Evolutionary conservation across 73 alveolate genomes (phyloP).

Genomic region (Blepharisma japonicum): DNA sequence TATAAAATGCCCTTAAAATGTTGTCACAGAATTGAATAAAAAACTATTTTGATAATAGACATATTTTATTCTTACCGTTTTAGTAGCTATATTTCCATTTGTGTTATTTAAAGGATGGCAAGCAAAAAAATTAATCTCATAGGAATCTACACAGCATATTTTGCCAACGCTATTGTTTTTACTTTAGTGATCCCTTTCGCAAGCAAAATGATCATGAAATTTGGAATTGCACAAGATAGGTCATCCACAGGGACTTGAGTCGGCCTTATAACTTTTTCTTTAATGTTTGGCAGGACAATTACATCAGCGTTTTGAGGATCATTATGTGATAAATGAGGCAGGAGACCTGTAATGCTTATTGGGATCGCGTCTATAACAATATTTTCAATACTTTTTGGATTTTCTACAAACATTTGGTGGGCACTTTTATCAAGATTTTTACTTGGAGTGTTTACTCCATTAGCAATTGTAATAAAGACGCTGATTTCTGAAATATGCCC

Average conservation of each 20-base stretch:
- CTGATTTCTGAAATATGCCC: conserved; percentile 6
- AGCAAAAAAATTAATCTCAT: not conserved
- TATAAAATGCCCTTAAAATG: too few species aligned
- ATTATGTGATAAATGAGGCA: not conserved
- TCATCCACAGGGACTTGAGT: conserved; percentile 11
- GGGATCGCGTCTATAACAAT: not conserved
- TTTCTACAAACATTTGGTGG: not conserved
- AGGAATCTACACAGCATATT: not conserved
- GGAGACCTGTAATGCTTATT: not conserved
- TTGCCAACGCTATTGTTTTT: not conserved
- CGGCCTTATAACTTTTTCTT: not conserved
- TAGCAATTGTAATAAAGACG: not conserved
- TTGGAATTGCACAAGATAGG: not conserved
- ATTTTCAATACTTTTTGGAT: conserved; percentile 5
- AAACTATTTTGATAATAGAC: too few species aligned
- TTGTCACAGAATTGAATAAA: not conserved
- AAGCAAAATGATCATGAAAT: conserved; percentile 4
- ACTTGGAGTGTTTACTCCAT: conserved; percentile 9
- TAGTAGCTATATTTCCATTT: not conserved
- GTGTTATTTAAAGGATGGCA: not conserved
- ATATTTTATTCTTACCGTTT: not conserved
- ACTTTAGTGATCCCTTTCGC: conserved; percentile 12
- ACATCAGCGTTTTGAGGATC: not conserved
- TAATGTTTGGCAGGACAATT: not conserved
- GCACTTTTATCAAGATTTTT: not conserved